A percentile compares a stretch with the other conserved stretches of the same genome.
Evolutionary conservation across 306 rosid species (phyloP).

Genomic region (Pyrus betulifolia): DNA sequence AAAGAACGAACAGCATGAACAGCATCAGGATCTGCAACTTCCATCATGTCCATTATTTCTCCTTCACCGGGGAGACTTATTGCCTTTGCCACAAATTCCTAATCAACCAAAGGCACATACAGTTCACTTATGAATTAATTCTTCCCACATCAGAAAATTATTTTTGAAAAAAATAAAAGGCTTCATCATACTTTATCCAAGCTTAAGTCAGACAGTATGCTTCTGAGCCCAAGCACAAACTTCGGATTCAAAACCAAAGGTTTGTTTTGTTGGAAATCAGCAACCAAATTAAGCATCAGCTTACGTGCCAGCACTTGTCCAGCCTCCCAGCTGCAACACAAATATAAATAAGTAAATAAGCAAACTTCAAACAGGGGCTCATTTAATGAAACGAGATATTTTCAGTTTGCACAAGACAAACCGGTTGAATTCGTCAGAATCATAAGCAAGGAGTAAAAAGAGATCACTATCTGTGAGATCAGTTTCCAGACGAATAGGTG

Average conservation of each 20-base stretch:
- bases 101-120: conserved; percentile 13
- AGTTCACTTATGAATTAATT: conserved; percentile 7
- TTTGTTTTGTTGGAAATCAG: conserved; percentile 72
- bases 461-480: conserved; percentile 71
- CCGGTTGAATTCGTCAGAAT: conserved; percentile 95
- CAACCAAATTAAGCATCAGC: conserved; percentile 79
- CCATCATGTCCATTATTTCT: conserved; percentile 98
- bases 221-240: conserved; percentile 68
- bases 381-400: conserved; percentile 1
- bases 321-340: conserved; percentile 86
- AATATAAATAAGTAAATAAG: conserved; percentile 13
- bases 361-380: conserved; percentile 2
- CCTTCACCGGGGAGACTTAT: conserved; percentile 95
- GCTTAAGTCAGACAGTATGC: conserved; percentile 58
- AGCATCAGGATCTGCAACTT: conserved; percentile 96
- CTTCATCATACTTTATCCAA: conserved; percentile 70
- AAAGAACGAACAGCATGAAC: conserved; percentile 79
- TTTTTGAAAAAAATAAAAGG: neutral
- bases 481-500: conserved; percentile 87
- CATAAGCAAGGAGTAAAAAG: conserved; percentile 86
- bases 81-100: conserved; percentile 97
- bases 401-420: conserved; percentile 36
- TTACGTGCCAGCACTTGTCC: conserved; percentile 88
- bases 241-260: conserved; percentile 63
- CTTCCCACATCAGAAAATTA: neutral